These are phyloP conservation scores for Pyricularia grisea DNA, from an alignment of 2,329 filamentous ascomycete species.

Conservation along the genomic window DNA sequence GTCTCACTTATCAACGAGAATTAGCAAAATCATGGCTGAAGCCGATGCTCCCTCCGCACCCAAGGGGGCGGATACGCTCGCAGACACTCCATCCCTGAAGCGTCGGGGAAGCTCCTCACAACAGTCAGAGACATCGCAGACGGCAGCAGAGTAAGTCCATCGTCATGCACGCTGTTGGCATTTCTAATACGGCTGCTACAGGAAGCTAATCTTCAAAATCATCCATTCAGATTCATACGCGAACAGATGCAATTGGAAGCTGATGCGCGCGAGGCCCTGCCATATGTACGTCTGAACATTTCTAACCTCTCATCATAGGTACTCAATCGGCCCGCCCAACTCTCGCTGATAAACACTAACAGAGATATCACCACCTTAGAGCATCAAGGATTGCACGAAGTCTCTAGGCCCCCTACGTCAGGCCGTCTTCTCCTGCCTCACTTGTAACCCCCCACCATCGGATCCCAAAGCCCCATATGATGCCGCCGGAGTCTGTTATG, in stretches of 20 bases:
- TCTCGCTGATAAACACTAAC: not conserved
- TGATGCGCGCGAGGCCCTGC: constrained; percentile 88
- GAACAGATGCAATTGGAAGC: constrained; percentile 85
- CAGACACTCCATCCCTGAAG: constrained; percentile 21
- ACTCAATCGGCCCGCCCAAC: not conserved
- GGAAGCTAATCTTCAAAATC: not conserved
- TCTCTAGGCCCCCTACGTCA: constrained; percentile 83
- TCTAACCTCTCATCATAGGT: not conserved
- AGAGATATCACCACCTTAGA: constrained; percentile 36
- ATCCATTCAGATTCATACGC: constrained; percentile 62
- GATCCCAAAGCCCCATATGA: constrained; percentile 53
- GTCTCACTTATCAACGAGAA: not conserved
- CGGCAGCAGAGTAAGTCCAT: constrained; percentile 53
- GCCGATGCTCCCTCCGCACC: constrained; percentile 8
- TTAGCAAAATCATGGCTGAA: constrained; percentile 3
- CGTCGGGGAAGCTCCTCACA: constrained; percentile 53
- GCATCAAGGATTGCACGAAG: constrained; percentile 88
- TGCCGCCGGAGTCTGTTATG: constrained; percentile 85
- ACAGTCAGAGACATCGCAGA: constrained; percentile 57
- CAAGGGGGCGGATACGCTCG: constrained; percentile 31
- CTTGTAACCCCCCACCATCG: constrained; percentile 74
- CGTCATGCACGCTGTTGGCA: no score
- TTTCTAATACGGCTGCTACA: not conserved
- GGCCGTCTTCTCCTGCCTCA: constrained; percentile 83
- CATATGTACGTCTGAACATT: constrained; percentile 56